phyloP scores from a whole-genome alignment of 306 rosid species.

The Trifolium subterraneum region DNA sequence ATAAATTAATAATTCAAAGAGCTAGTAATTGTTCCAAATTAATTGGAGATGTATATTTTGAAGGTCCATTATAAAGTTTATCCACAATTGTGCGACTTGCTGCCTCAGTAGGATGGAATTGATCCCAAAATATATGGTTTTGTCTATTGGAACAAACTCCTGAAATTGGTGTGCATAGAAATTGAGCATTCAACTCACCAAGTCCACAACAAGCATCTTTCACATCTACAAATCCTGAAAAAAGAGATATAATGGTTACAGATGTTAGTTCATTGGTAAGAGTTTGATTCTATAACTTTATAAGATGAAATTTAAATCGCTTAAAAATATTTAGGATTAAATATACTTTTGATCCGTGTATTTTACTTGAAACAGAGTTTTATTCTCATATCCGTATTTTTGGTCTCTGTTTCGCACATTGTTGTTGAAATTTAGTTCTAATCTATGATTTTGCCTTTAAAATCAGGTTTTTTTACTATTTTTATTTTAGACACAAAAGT shows the following conservation, averaged over 20 bases:
- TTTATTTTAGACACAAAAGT: too few species aligned
- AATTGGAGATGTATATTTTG: conserved; percentile 56
- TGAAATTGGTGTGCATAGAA: conserved; percentile 59
- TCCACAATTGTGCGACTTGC: conserved; percentile 52
- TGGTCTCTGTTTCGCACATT: too few species aligned
- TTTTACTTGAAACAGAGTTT: too few species aligned
- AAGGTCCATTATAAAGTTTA: conserved; percentile 56
- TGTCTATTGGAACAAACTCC: conserved; percentile 61
- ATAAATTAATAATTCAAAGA: conserved; percentile 2
- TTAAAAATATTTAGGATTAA: too few species aligned
- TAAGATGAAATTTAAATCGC: too few species aligned
- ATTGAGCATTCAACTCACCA: conserved; percentile 56
- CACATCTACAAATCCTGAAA: conserved; percentile 68
- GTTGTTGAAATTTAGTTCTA: too few species aligned
- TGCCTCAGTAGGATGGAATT: conserved; percentile 73
- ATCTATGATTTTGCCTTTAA: too few species aligned
- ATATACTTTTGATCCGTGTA: too few species aligned
- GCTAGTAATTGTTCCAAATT: conserved; percentile 52
- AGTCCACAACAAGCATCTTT: conserved; percentile 80
- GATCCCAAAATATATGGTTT: conserved; percentile 79
- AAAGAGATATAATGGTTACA: not conserved
- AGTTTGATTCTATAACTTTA: too few species aligned
- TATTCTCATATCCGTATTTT: too few species aligned
- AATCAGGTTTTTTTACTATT: too few species aligned
- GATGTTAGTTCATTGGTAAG: too few species aligned